Base-by-base conservation (phyloP, 1,284 basidiomycete species). In the Neolentinus lepideus region DNA sequence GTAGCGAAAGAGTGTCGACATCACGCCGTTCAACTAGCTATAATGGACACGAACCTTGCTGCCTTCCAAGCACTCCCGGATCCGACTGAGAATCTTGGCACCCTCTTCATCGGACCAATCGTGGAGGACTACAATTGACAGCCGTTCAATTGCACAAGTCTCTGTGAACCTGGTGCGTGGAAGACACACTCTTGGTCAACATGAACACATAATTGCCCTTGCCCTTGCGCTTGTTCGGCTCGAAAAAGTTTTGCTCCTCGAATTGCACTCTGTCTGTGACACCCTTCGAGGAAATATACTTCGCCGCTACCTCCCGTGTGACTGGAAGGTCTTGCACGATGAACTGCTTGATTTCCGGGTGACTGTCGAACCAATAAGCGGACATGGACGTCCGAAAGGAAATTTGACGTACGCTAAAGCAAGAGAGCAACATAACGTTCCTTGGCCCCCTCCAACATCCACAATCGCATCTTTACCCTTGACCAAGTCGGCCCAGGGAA, bases 361-460 rank as follows among this genome's bases (percentile, higher is more conserved):
- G 22, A 12, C 47, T 50, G 47, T 10, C n/a, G n/a, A 4, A 6
- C 6, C 21, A 8, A 50, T 50, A 4, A 43, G 16, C 8, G n/a
- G 47, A 29, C 6, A 8, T 50, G 9, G 4, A 21, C 6, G 27
- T 16, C 8, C 8, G 3, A 22, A 26, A 50, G 47, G 47, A n/a
- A 10, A 3, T 29, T 3, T 8, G 9, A 26, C 47, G 22, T 22
- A 50, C 47, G 22, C 27, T 16, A 3, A 8, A 6, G 47, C 47
- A 8, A 50, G 47, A n/a, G 47, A 21, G 22, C 47, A 50, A 21
- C 47, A 50, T 8, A 50, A 22, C 22, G 47, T 50, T n/a, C 47
- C 47, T 26, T 50, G 47, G 14, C 47, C 47, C 14, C 47, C 47
- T 25, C 47, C 47, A n/a, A 50, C 47, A 50, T 50, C 47, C n/a